Evolutionary conservation across 805 yeast species (phyloP).

Genomic region (Candida nonsorbophila): DNA sequence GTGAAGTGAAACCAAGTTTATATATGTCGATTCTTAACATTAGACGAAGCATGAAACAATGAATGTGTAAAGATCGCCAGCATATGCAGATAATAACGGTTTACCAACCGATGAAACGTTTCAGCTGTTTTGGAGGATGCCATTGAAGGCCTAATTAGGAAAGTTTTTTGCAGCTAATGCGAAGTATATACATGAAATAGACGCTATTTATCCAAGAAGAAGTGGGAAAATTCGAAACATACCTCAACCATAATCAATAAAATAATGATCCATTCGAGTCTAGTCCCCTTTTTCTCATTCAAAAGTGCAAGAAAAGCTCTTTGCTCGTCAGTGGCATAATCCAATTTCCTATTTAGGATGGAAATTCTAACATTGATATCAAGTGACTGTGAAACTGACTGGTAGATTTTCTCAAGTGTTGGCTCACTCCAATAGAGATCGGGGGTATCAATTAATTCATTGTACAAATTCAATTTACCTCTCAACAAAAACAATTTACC

Average conservation of each 20-base stretch:
- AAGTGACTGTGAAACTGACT: conserved; percentile 60
- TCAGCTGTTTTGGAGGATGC: no score
- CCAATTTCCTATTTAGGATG: conserved; percentile 78
- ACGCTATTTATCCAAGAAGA: no score
- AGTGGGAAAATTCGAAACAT: conserved; percentile 75
- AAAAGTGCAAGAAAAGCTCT: conserved; percentile 69
- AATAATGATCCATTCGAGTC: conserved; percentile 87
- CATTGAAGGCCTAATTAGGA: no score
- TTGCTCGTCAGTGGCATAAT: conserved; percentile 86
- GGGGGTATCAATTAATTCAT: conserved; percentile 87
- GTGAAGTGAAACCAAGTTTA: no score
- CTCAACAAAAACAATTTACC: conserved; percentile 73
- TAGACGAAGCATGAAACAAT: no score
- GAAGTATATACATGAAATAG: no score
- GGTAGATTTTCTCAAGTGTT: conserved; percentile 69
- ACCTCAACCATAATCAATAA: conserved; percentile 81
- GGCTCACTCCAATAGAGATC: conserved; percentile 94
- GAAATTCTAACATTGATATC: conserved; percentile 76
- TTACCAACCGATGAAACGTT: no score
- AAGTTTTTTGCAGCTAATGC: no score
- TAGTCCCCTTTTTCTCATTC: conserved; percentile 68
- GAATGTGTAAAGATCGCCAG: no score
- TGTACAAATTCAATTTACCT: conserved; percentile 79
- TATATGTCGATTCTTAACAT: no score
- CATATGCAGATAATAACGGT: no score